phyloP scores from a whole-genome alignment of 2,329 filamentous ascomycete species.

The Aspergillus sp. region DNA sequence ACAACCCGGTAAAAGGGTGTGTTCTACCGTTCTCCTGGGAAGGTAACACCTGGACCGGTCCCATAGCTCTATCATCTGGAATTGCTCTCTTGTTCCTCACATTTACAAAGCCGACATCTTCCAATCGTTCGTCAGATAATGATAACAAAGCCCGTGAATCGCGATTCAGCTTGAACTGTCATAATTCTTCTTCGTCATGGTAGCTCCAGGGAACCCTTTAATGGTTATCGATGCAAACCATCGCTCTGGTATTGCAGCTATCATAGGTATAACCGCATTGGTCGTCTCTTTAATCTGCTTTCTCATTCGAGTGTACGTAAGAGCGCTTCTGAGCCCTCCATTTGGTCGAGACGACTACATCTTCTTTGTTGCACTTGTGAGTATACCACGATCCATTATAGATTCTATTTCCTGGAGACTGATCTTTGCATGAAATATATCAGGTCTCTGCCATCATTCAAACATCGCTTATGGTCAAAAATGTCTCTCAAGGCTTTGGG shows the following conservation, averaged over 20 bases:
- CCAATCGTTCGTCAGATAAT: too few species aligned
- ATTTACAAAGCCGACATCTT: too few species aligned
- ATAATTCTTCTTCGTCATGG: background rate
- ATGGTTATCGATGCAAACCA: slow-evolving; percentile 1
- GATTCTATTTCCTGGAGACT: background rate
- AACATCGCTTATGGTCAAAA: background rate
- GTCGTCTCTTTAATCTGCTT: slow-evolving; percentile 2
- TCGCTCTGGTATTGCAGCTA: background rate
- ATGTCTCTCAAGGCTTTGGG: slow-evolving; percentile 1
- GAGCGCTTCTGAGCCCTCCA: background rate
- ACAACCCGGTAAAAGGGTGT: too few species aligned
- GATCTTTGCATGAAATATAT: background rate
- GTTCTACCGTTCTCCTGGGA: too few species aligned
- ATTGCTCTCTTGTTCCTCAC: too few species aligned
- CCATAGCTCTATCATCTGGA: too few species aligned
- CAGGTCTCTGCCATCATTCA: background rate
- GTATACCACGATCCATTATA: background rate
- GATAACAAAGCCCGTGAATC: too few species aligned
- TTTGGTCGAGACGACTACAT: slow-evolving; percentile 2
- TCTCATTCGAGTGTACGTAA: slow-evolving; percentile 2
- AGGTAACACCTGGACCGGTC: too few species aligned
- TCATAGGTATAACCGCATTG: background rate
- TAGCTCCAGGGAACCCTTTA: background rate
- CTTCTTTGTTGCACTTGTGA: background rate
- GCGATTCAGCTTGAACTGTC: background rate